Conservation (phyloP, 768 basidiomycete genomes). For the Plicaturopsis crispa region DNA sequence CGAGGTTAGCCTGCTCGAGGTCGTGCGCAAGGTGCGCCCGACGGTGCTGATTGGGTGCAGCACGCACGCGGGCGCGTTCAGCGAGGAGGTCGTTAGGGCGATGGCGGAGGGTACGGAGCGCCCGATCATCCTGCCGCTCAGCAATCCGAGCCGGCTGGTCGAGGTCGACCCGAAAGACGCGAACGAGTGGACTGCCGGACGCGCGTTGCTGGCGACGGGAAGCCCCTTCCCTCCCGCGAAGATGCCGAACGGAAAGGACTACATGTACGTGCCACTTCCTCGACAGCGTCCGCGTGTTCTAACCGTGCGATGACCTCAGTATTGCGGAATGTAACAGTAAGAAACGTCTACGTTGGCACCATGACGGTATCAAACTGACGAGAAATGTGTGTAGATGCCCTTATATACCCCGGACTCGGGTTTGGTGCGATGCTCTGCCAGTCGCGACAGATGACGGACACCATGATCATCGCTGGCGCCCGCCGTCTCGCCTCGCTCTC, state of each 20-base stretch:
- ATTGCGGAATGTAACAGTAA: conserved; percentile 70
- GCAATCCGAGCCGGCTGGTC: conserved; percentile 71
- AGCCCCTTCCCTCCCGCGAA: conserved; percentile 75
- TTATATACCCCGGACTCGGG: conserved; percentile 83
- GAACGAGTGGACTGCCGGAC: conserved; percentile 73
- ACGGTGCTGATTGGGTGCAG: conserved; percentile 84
- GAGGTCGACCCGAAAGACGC: conserved; percentile 70
- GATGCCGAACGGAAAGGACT: conserved; percentile 58
- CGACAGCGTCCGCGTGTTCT: too few species aligned
- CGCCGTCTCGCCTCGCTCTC: conserved; percentile 68
- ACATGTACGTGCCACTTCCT: conserved; percentile 39
- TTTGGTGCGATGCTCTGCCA: conserved; percentile 69
- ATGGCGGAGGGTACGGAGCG: conserved; percentile 65
- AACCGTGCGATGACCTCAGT: conserved; percentile 22
- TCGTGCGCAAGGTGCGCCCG: conserved; percentile 64
- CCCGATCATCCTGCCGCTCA: conserved; percentile 80
- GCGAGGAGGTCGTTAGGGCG: conserved; percentile 56
- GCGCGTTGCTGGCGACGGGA: conserved; percentile 77
- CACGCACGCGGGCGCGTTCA: conserved; percentile 72
- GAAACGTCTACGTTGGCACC: conserved; percentile 8
- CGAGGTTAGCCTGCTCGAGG: conserved; percentile 52
- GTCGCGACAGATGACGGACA: conserved; percentile 61
- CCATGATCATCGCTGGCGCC: conserved; percentile 85
- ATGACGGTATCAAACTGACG: neutral
- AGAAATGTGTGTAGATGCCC: conserved; percentile 36